phyloP scores from a whole-genome alignment of 495 filamentous ascomycete genomes.

The Wilcoxina mikolae region DNA sequence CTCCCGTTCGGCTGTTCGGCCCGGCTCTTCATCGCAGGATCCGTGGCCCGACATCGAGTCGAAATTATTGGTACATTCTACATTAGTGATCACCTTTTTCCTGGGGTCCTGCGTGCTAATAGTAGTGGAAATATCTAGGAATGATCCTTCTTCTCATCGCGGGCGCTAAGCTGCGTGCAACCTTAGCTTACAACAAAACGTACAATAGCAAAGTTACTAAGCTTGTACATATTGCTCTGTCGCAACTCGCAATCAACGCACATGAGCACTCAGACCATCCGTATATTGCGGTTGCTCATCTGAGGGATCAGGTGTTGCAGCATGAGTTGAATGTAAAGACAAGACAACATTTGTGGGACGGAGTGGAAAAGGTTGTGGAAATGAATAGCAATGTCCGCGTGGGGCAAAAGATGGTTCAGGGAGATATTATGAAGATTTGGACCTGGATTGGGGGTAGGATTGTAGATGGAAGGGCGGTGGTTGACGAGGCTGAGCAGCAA shows the following conservation, averaged over 20 bases:
- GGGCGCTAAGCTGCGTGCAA: slow-evolving; percentile 41
- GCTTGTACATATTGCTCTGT: slow-evolving; percentile 65
- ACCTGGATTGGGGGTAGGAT: slow-evolving; percentile 67
- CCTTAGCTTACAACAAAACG: slow-evolving; percentile 33
- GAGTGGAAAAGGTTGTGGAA: slow-evolving; percentile 71
- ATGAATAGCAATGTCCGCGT: slow-evolving; percentile 83
- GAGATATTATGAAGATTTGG: slow-evolving; percentile 81
- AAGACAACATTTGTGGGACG: slow-evolving; percentile 64
- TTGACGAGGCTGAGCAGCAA: neutral
- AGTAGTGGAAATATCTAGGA: neutral
- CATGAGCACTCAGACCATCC: slow-evolving; percentile 44
- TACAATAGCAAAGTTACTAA: slow-evolving; percentile 42
- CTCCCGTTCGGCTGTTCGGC: slow-evolving; percentile 76
- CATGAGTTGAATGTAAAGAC: slow-evolving; percentile 60
- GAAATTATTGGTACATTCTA: slow-evolving; percentile 38
- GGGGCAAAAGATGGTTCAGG: slow-evolving; percentile 64
- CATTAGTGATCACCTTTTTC: neutral
- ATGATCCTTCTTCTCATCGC: slow-evolving; percentile 39
- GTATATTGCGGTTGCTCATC: slow-evolving; percentile 71
- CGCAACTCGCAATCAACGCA: slow-evolving; percentile 61
- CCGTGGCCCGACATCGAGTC: slow-evolving; percentile 91
- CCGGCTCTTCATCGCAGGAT: slow-evolving; percentile 76
- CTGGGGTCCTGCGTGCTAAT: neutral
- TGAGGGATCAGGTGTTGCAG: slow-evolving; percentile 80
- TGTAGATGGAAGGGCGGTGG: neutral